Evolutionary conservation across 176 grass and related monocot species (phyloP), one percentile per base, ranked within the genome.

Genomic region (Bromus sterilis): DNA sequence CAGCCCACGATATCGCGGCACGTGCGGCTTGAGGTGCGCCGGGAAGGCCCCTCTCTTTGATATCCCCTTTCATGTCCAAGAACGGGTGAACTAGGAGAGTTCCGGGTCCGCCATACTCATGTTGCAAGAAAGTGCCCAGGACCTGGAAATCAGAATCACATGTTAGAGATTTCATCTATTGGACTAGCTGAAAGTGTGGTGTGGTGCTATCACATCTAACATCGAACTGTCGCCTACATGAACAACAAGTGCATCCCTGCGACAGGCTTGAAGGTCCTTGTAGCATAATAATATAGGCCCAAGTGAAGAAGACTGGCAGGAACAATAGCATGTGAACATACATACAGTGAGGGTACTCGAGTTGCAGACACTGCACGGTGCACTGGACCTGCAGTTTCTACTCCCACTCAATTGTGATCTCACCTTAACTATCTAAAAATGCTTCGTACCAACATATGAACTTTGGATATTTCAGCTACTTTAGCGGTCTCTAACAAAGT

Each of bases 21-120:
- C 96, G 89, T 4, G 96, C 93, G 28, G 96, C 93, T 66, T 87
- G 76, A 74, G 88, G 86, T 69, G 86, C 93, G 11, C 93, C 88
- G 0, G 89, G 89, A 63, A 99, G 89, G 11, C 82, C 89, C 72
- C 83, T 91, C 56, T 89, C 89, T 32, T 79, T 89, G 72, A 93
- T 86, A 23, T 88, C 72, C 39, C 90, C 82, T 29, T 88, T 86
- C 93, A 95, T 93, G 62, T 99, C 96, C 84, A 93, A 49, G 93
- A 99, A 99, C 8, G 89, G 93, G 48, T 91, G 82, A 49, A 99
- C 89, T 68, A 95, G 76, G 44, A 99, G 85, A 33, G 96, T 95
- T 6, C 96, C 93, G 7, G 91, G 93, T 46, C 96, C 89, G 2
- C 96, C 86, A 71, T 99, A 95, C 71, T 95, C 88, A 1, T 67